Percentiles rank a stretch among this genome's conserved stretches.
Evolutionary conservation across 352 stramenopile genomes (phyloP).

Genomic region (Pythium insidiosum): DNA sequence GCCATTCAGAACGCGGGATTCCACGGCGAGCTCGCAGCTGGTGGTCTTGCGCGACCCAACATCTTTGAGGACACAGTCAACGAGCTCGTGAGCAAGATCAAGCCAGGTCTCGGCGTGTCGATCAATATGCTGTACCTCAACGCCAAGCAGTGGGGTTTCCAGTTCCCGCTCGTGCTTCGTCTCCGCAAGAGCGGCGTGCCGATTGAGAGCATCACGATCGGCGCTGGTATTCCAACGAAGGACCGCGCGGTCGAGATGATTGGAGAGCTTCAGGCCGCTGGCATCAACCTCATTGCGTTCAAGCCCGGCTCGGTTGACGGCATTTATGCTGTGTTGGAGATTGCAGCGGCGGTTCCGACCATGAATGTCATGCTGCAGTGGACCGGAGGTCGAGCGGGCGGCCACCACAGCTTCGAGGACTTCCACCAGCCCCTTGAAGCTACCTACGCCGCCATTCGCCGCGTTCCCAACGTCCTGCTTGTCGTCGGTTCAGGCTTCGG

Average conservation of each 20-base stretch:
- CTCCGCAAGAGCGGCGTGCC: conserved; percentile 68
- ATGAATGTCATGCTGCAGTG: conserved; percentile 86
- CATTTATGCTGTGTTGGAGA: conserved; percentile 73
- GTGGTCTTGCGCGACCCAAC: conserved; percentile 52
- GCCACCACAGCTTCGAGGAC: conserved; percentile 87
- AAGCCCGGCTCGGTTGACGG: conserved; percentile 77
- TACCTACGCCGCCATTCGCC: conserved; percentile 72
- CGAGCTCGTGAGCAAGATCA: conserved; percentile 64
- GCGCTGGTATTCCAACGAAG: conserved; percentile 69
- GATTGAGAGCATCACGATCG: conserved; percentile 87
- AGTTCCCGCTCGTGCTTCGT: conserved; percentile 84
- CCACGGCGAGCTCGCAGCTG: conserved; percentile 68
- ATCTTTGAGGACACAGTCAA: conserved; percentile 67
- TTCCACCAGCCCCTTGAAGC: conserved; percentile 72
- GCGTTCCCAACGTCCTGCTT: conserved; percentile 74
- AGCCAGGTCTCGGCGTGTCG: conserved; percentile 59
- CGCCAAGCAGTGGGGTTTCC: conserved; percentile 84
- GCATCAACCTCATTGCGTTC: conserved; percentile 78
- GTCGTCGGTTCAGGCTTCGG: conserved; percentile 84
- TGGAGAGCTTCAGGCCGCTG: conserved; percentile 37
- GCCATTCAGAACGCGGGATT: conserved; percentile 77
- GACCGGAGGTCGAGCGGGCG: conserved; percentile 77
- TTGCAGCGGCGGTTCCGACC: conserved; percentile 39
- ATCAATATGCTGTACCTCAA: conserved; percentile 91
- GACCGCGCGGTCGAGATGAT: conserved; percentile 81